Evolutionary conservation across 768 basidiomycete species (phyloP).

Genomic region (Lactarius hengduanensis): DNA sequence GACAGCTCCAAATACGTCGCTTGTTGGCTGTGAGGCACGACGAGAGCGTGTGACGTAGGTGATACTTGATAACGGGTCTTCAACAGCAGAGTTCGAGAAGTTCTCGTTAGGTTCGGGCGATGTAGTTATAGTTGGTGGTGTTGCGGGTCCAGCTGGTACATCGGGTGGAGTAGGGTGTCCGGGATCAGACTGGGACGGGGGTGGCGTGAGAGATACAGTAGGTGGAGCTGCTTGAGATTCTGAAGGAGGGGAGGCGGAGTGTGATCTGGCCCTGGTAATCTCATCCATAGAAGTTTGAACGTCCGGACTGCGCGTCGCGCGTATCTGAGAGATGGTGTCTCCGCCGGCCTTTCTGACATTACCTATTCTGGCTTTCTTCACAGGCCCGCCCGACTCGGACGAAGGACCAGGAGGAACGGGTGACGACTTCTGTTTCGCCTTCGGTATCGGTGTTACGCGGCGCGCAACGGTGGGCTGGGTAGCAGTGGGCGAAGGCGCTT

Average conservation of each 20-base stretch:
- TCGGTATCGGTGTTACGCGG: slow-evolving; percentile 11
- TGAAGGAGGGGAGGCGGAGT: slow-evolving; percentile 3
- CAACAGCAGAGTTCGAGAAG: neutral
- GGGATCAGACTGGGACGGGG: neutral
- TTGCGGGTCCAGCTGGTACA: neutral
- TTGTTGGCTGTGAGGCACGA: slow-evolving; percentile 31
- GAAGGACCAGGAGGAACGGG: neutral
- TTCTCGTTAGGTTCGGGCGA: slow-evolving; percentile 1
- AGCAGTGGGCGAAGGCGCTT: slow-evolving; percentile 3
- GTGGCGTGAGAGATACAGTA: neutral
- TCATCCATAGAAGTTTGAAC: slow-evolving; percentile 2
- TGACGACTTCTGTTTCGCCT: neutral
- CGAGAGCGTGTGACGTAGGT: slow-evolving; percentile 20
- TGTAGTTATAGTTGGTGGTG: neutral
- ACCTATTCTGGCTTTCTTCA: slow-evolving; percentile 14
- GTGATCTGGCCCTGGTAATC: neutral
- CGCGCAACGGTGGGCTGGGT: slow-evolving; percentile 19
- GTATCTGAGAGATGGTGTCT: slow-evolving; percentile 4
- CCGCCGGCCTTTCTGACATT: slow-evolving; percentile 19
- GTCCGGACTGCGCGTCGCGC: neutral
- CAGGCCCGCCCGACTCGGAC: neutral
- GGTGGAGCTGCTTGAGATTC: neutral
- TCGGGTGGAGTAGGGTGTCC: neutral
- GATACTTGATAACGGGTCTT: neutral
- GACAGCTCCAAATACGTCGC: slow-evolving; percentile 41